These are phyloP conservation scores for Botryotinia convoluta DNA, from an alignment of 2,329 filamentous ascomycete species.

Conservation along the genomic window DNA sequence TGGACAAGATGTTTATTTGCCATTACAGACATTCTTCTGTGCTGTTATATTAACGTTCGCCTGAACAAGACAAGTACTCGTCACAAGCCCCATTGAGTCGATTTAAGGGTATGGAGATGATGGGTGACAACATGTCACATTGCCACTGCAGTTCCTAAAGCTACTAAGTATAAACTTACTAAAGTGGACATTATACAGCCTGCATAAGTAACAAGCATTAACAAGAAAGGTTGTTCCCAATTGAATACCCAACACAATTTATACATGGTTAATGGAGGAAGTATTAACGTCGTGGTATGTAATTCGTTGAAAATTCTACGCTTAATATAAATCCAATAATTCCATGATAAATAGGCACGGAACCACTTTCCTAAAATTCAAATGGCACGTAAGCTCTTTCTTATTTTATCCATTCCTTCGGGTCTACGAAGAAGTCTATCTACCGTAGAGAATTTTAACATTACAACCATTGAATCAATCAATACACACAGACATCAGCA, in stretches of 20 bases:
- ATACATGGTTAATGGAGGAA: background rate
- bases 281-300: background rate
- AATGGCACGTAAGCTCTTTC: background rate
- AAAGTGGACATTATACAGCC: background rate
- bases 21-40: background rate
- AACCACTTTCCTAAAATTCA: background rate
- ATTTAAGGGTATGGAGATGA: background rate
- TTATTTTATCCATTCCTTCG: background rate
- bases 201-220: conserved; percentile 6
- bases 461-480: background rate
- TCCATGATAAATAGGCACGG: background rate
- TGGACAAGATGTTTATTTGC: background rate
- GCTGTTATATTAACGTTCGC: background rate
- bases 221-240: background rate
- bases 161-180: background rate
- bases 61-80: background rate
- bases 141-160: background rate
- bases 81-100: background rate
- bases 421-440: background rate
- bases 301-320: background rate
- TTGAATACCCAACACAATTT: background rate
- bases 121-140: conserved; percentile 3
- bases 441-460: background rate
- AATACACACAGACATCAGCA: background rate
- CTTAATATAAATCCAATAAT: background rate